Evolutionary conservation across 805 yeast species (phyloP).

Genomic region (Candida insectalens): DNA sequence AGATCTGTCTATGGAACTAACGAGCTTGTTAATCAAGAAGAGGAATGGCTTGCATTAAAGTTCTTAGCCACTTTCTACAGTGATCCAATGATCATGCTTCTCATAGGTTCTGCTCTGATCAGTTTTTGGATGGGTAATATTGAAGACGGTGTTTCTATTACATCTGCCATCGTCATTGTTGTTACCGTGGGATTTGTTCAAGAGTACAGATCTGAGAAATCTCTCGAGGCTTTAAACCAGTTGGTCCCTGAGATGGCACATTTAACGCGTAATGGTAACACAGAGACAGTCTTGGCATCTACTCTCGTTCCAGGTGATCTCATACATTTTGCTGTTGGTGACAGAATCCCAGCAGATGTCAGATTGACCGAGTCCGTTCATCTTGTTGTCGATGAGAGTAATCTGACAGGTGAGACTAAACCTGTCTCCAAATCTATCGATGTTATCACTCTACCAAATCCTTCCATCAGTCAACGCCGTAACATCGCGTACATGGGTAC

Average conservation of each 20-base stretch:
- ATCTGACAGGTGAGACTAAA: constrained; percentile 88
- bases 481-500: constrained; percentile 97
- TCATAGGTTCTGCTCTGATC: constrained; percentile 83
- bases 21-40: constrained; percentile 69
- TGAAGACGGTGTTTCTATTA: constrained; percentile 91
- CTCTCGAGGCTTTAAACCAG: constrained; percentile 84
- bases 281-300: constrained; percentile 77
- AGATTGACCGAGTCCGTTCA: constrained; percentile 73
- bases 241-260: constrained; percentile 97
- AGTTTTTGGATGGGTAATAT: constrained; percentile 91
- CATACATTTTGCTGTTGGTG: constrained; percentile 85
- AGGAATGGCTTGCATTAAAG: constrained; percentile 61
- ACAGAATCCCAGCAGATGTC: constrained; percentile 92
- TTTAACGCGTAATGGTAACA: constrained; percentile 70
- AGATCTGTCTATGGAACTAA: constrained; percentile 72
- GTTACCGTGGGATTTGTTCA: constrained; percentile 97
- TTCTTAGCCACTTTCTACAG: constrained; percentile 76
- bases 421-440: constrained; percentile 66
- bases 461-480: constrained; percentile 45
- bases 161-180: constrained; percentile 85
- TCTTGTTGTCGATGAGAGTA: constrained; percentile 83
- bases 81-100: constrained; percentile 80
- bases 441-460: constrained; percentile 20
- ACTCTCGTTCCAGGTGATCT: constrained; percentile 93
- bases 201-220: constrained; percentile 91